Evolutionary conservation across 2,329 filamentous ascomycete species (phyloP).

Genomic region (Epichloe typhina): DNA sequence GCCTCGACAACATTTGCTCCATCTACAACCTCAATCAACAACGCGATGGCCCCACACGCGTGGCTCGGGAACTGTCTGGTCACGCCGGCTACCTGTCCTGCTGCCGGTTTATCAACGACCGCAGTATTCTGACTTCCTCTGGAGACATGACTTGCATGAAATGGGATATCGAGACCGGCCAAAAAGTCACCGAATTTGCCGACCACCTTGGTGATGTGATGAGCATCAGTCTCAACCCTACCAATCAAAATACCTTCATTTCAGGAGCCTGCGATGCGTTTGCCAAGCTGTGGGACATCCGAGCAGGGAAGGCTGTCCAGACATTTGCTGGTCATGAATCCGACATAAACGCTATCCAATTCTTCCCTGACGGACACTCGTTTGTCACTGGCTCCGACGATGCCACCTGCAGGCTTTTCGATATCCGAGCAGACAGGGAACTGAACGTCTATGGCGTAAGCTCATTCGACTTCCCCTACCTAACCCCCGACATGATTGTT

Average conservation of each 20-base stretch:
- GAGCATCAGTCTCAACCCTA: slow-evolving; percentile 99
- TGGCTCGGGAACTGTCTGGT: slow-evolving; percentile 87
- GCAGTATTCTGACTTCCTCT: slow-evolving; percentile 92
- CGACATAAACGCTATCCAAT: slow-evolving; percentile 98
- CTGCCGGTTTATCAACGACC: slow-evolving; percentile 98
- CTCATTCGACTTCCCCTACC: slow-evolving; percentile 9
- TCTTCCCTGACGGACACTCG: slow-evolving; percentile 97
- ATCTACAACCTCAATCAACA: slow-evolving; percentile 96
- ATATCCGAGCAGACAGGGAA: slow-evolving; percentile 86
- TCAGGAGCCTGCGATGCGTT: slow-evolving; percentile 99
- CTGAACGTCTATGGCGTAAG: slow-evolving; percentile 56
- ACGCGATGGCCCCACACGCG: slow-evolving; percentile 90
- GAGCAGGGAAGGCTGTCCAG: slow-evolving; percentile 94
- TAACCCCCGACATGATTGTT: background rate
- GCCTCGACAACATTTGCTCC: slow-evolving; percentile 98
- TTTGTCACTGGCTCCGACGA: slow-evolving; percentile 98
- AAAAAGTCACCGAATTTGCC: slow-evolving; percentile 94
- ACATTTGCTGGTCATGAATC: slow-evolving; percentile 98
- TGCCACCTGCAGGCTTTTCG: slow-evolving; percentile 91
- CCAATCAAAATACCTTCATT: slow-evolving; percentile 97
- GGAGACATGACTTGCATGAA: slow-evolving; percentile 99
- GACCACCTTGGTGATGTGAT: slow-evolving; percentile 98
- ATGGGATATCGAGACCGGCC: slow-evolving; percentile 97
- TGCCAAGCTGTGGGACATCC: slow-evolving; percentile 97
- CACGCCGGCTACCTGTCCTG: slow-evolving; percentile 96